Evolutionary conservation across 2,329 filamentous ascomycete genomes (phyloP), one percentile per base, ranked within the genome.

Genomic region (Plectosphaerella sp.): DNA sequence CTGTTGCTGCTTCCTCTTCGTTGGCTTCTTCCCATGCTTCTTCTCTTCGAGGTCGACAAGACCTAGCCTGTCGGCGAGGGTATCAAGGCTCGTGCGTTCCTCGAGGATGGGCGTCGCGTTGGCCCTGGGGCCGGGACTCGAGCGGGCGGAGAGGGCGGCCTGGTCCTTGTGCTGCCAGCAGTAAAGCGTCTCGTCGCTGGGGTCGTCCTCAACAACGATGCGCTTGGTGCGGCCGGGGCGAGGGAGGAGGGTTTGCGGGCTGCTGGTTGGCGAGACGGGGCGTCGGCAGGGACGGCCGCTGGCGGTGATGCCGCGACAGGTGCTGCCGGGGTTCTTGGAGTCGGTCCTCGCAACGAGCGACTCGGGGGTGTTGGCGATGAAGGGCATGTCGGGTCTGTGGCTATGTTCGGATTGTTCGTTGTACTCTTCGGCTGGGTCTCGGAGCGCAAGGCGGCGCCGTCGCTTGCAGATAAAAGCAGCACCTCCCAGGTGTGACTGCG

Each of bases 111-210:
- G 77, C 4, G 79, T 73, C 16, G 73, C 65, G 42, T 65, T 67
- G 53, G 63, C 62, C 42, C 67, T 67, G 5, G 72, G 74, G 2
- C 74, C 74, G 2, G 75, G 72, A 55, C 71, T 77, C 16, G 75
- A 76, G 45, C 66, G 67, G 2, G 75, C 66, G 9, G 77, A 75
- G 59, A 66, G 64, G 52, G 89, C 90, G 52, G 90, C 90, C 69
- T 99, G 94, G 52, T 94, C 90, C 66, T 89, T 92, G 73, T 99
- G 94, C 67, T 97, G 91, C 88, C 89, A 96, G 75, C 93, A 97
- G 72, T 91, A 97, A 48, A 86, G 80, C n/a, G 72, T 76, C 55
- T 83, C 79, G 47, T 82, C 77, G 52, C 74, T 71, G 2, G 80
- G 77, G 54, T 83, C 78, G 51, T 74, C 71, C 6, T 73, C 70